Evolutionary conservation across 805 yeast species (phyloP).

Genomic region (Blastobotrys chiropterorum): DNA sequence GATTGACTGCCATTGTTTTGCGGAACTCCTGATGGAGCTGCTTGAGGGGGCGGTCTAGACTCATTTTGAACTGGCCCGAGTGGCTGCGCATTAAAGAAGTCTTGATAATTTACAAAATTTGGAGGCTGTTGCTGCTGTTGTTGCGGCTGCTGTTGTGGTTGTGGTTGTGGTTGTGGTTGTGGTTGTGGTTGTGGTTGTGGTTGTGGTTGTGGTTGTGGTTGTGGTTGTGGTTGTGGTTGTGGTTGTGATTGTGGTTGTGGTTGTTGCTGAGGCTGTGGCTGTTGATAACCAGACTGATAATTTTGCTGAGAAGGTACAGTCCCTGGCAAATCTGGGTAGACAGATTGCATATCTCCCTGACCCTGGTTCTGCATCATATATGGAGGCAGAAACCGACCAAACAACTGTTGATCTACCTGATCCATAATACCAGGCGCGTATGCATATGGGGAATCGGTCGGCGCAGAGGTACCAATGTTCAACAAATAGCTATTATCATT

Average conservation of each 20-base stretch:
- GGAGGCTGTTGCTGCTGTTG: neutral
- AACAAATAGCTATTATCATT: neutral
- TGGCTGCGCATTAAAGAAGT: neutral
- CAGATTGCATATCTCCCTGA: neutral
- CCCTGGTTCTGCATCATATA: slow-evolving; percentile 48
- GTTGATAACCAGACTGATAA: neutral
- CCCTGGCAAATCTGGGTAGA: neutral
- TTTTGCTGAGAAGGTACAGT: neutral
- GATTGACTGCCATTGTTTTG: neutral
- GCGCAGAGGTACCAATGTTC: neutral
- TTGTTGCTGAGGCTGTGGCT: slow-evolving; percentile 5
- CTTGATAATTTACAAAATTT: neutral
- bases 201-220: slow-evolving; percentile 3
- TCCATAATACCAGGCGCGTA: slow-evolving; percentile 83
- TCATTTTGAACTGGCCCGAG: neutral
- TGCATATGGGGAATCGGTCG: slow-evolving; percentile 17
- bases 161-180: slow-evolving; percentile 3
- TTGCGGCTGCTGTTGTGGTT: neutral
- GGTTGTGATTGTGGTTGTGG: too few species aligned
- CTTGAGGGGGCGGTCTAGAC: neutral
- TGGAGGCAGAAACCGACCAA: slow-evolving; percentile 79
- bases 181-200: neutral
- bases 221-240: slow-evolving; percentile 3
- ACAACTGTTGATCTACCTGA: slow-evolving; percentile 74
- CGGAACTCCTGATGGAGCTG: neutral